These are phyloP conservation scores for Kitagawia praeruptora DNA, from an alignment of 129 eudicot species.

Conservation along the genomic window DNA sequence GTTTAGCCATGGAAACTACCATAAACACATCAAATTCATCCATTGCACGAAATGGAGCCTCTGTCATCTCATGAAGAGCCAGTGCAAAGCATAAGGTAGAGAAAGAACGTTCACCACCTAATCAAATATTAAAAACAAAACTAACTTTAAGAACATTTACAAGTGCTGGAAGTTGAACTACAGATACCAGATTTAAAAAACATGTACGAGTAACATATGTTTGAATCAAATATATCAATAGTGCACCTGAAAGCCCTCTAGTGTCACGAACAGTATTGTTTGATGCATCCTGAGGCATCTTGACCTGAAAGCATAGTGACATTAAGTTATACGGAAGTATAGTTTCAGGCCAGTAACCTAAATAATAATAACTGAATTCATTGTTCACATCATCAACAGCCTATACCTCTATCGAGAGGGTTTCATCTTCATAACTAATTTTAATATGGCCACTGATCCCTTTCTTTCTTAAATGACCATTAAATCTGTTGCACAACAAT, in stretches of 20 bases:
- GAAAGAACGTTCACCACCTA: conserved; percentile 94
- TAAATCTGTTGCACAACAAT: conserved; percentile 47
- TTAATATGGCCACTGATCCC: conserved; percentile 74
- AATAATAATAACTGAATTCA: neutral
- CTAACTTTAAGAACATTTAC: neutral
- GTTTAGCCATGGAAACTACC: conserved; percentile 30
- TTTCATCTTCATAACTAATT: conserved; percentile 69
- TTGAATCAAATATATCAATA: neutral
- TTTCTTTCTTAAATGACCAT: conserved; percentile 74
- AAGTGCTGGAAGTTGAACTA: neutral
- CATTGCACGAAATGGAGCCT: conserved; percentile 97
- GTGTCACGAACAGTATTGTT: conserved; percentile 69
- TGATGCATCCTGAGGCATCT: conserved; percentile 94
- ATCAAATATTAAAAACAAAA: conserved; percentile 12
- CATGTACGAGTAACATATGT: neutral
- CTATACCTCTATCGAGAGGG: conserved; percentile 74
- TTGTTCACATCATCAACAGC: conserved; percentile 8
- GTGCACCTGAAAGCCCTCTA: conserved; percentile 82
- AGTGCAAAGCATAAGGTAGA: conserved; percentile 92
- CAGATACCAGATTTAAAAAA: neutral
- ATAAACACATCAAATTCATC: conserved; percentile 99
- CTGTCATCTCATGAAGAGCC: conserved; percentile 96
- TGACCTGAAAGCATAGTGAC: conserved; percentile 43
- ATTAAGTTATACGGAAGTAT: neutral
- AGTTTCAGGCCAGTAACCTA: neutral